These are phyloP conservation scores for Nothophaeocryptopus gaeumannii DNA, from an alignment of 2,329 filamentous ascomycete species.

Conservation along the genomic window DNA sequence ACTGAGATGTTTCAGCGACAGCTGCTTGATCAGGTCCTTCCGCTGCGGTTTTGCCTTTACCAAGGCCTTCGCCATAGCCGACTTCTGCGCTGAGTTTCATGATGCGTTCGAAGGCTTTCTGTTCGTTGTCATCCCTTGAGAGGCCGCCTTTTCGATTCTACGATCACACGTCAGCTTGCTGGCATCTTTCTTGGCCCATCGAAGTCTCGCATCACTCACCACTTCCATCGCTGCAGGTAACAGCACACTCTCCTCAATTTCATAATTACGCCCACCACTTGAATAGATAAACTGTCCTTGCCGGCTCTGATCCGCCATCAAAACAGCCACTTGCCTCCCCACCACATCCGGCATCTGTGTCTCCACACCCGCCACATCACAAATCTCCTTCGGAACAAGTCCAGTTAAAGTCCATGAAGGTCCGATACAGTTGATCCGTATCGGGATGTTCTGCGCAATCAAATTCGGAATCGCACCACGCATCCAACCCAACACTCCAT, in stretches of 20 bases:
- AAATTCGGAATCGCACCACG: conserved; percentile 44
- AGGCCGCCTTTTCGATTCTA: conserved; percentile 6
- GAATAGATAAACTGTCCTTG: conserved; percentile 56
- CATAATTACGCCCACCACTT: conserved; percentile 48
- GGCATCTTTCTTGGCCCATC: background rate
- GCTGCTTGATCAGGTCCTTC: no score
- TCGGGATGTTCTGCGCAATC: conserved; percentile 38
- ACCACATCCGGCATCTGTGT: conserved; percentile 49
- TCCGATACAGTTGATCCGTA: conserved; percentile 56
- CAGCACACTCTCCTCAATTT: conserved; percentile 50
- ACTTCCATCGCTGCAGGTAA: conserved; percentile 20
- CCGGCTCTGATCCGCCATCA: conserved; percentile 50
- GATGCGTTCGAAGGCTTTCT: conserved; percentile 3
- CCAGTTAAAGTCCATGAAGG: conserved; percentile 56
- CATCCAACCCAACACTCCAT: conserved; percentile 55
- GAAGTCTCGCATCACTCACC: background rate
- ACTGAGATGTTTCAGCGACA: no score
- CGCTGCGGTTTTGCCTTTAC: background rate
- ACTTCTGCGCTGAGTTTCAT: background rate
- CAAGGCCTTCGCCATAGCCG: conserved; percentile 1
- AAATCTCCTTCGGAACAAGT: conserved; percentile 43
- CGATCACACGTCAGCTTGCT: background rate
- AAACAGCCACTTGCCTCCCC: conserved; percentile 47
- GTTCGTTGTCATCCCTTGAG: conserved; percentile 4
- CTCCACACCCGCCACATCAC: conserved; percentile 41